Conservation (phyloP, 2,329 filamentous ascomycete species). For the Phaeosphaeria sp. region DNA sequence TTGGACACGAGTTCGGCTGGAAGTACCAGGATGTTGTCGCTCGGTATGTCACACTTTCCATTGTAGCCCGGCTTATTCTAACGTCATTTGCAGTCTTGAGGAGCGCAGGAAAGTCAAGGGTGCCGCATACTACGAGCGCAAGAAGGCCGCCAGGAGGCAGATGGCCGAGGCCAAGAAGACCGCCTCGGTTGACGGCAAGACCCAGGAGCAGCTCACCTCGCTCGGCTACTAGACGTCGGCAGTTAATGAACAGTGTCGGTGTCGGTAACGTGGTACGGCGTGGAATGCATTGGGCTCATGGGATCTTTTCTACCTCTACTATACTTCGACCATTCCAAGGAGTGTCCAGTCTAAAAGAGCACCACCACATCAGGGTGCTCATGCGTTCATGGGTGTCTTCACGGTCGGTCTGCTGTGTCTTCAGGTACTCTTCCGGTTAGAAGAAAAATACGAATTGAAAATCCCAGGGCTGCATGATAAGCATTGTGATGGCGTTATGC, state of each 20-base stretch:
- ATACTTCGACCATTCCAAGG: constrained; percentile 46
- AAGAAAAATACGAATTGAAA: constrained; percentile 49
- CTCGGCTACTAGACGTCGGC: constrained; percentile 80
- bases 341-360: constrained; percentile 50
- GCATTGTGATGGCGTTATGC: constrained; percentile 45
- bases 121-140: constrained; percentile 99
- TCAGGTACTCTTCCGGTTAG: constrained; percentile 48
- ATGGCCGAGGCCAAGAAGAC: constrained; percentile 91
- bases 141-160: constrained; percentile 94
- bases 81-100: constrained; percentile 74
- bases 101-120: constrained; percentile 99
- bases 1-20: constrained; percentile 99
- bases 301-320: constrained; percentile 46
- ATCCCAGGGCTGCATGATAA: constrained; percentile 44
- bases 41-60: constrained; percentile 70
- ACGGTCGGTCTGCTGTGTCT: constrained; percentile 44
- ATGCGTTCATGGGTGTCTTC: constrained; percentile 50
- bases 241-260: constrained; percentile 39
- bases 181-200: constrained; percentile 85
- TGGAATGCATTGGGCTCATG: constrained; percentile 49
- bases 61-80: constrained; percentile 16
- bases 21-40: constrained; percentile 99
- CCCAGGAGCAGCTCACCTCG: constrained; percentile 83
- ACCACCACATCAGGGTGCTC: constrained; percentile 43
- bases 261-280: constrained; percentile 43